These are phyloP conservation scores for Xylariaceae sp. DNA, from an alignment of 2,329 filamentous ascomycete genomes.

Conservation along the genomic window DNA sequence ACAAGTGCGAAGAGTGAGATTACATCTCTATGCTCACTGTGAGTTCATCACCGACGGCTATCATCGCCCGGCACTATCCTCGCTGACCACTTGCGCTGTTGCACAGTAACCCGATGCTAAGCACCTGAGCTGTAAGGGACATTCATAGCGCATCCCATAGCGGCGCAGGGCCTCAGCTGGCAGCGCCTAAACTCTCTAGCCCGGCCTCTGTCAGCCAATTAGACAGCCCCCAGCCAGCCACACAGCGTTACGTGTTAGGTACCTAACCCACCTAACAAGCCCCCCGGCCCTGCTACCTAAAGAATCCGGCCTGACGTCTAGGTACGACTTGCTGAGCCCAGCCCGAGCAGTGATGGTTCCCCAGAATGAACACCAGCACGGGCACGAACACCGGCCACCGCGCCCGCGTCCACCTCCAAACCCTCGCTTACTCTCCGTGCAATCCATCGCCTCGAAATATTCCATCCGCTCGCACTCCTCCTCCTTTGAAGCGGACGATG, in stretches of 20 bases:
- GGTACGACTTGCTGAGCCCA: neutral
- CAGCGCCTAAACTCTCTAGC: neutral
- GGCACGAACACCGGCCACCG: constrained; percentile 14
- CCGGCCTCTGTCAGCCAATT: constrained; percentile 11
- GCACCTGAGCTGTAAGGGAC: neutral
- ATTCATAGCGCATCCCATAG: neutral
- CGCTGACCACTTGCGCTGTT: too few relatives aligned
- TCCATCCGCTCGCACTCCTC: constrained; percentile 57
- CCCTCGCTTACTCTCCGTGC: constrained; percentile 44
- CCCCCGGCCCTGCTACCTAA: too few relatives aligned
- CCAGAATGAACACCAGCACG: constrained; percentile 28
- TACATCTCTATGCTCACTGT: too few relatives aligned
- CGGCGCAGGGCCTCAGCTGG: neutral
- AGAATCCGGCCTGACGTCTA: too few relatives aligned
- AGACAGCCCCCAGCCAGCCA: constrained; percentile 1
- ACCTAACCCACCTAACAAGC: neutral
- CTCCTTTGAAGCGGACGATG: constrained; percentile 65
- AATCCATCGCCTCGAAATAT: constrained; percentile 49
- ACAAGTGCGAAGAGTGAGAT: neutral
- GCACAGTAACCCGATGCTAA: neutral
- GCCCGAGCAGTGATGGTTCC: constrained; percentile 31
- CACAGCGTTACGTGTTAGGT: neutral
- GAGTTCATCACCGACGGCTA: too few relatives aligned
- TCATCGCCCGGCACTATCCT: too few relatives aligned
- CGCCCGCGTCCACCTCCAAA: constrained; percentile 36